Evolutionary conservation across 345 rosid species (phyloP).

Genomic region (Excoecaria cochinchinensis): DNA sequence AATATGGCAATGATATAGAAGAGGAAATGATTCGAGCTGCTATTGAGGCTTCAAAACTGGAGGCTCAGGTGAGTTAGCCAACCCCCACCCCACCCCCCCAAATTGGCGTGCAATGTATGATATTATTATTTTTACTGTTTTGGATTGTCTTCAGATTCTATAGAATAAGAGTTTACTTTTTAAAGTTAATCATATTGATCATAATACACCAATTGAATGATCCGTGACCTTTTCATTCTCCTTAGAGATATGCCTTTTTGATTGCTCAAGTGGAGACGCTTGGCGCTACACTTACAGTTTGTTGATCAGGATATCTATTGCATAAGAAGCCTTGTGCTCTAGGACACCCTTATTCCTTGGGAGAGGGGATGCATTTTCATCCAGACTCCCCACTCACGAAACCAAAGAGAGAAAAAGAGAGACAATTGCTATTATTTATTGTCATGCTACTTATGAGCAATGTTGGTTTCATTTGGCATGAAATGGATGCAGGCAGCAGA

Average conservation of each 20-base stretch:
- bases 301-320: not conserved
- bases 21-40: constrained; percentile 99
- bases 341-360: not conserved
- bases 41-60: constrained; percentile 91
- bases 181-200: not conserved
- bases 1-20: constrained; percentile 74
- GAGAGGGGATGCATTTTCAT: not conserved
- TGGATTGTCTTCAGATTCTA: not conserved
- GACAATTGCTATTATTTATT: constrained; percentile 3
- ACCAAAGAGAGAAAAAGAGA: not conserved
- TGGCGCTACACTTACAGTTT: not conserved
- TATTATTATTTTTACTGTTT: not conserved
- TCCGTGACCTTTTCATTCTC: constrained; percentile 57
- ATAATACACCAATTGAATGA: constrained; percentile 42
- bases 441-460: not conserved
- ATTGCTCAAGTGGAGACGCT: not conserved
- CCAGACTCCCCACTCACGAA: not conserved
- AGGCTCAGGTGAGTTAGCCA: constrained; percentile 50
- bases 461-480: constrained; percentile 21
- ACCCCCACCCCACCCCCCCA: no score
- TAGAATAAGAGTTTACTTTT: not conserved
- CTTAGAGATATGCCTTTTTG: constrained; percentile 45
- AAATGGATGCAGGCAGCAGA: constrained; percentile 60
- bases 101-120: not conserved
- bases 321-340: not conserved